Base-by-base conservation (phyloP, 768 basidiomycete species). In the Cystoderma amianthinum region DNA sequence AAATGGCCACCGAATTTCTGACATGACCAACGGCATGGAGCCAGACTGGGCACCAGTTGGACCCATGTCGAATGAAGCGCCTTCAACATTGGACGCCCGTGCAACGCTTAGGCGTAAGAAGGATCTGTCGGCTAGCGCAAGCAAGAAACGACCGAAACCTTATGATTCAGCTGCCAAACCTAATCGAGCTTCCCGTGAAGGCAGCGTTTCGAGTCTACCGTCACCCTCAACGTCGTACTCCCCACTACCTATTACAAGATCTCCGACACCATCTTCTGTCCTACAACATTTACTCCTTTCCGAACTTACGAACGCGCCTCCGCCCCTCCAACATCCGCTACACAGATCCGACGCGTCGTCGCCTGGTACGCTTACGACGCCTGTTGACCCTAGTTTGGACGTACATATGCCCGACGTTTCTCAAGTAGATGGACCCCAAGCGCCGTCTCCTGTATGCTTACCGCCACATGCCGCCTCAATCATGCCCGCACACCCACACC, bases 101-200 rank as follows among this genome's bases (percentile, higher is more conserved):
- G 67, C 68, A 4, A 65, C 69, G 7, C 64, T 68, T 19, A 82
- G 76, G 51, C 68, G 74, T 44, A 73, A 74, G 51, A 77, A 72
- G 44, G 68, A 73, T 19, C 54, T 58, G 9, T 44, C 48, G 5
- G 55, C 54, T 32, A 43, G 41, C n/a, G 54, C 55, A 3, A 54
- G 50, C 30, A 82, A 76, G 57, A 78, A 74, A 45, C 78, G 86
- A 20, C 69, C 74, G 3, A 89, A 87, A 56, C 85, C 85, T 3
- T 85, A 86, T 48, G 82, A 85, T 51, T 54, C 65, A 44, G 48
- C 65, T 16, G 61, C 62, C 25, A 82, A 74, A 49, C 67, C 69
- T 18, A 62, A 52, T 44, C 61, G 64, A 32, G 44, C 56, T 32
- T 71, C 71, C 13, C 65, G 78, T 48, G 80, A 81, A 59, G 65